These are phyloP conservation scores for Epicoccum nigrum DNA, from an alignment of 2,329 filamentous ascomycete species.

Conservation along the genomic window DNA sequence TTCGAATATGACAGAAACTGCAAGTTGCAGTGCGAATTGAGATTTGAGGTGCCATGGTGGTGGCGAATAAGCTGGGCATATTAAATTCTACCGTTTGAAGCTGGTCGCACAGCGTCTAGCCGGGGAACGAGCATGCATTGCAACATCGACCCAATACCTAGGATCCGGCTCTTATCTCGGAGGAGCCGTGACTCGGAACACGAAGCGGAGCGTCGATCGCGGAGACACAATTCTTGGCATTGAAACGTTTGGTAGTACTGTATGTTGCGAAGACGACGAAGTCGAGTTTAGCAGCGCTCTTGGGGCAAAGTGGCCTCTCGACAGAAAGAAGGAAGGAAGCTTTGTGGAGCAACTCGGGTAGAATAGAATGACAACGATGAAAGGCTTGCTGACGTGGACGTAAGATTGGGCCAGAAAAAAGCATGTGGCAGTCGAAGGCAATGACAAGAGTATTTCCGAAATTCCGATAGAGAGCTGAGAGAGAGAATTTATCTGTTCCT, in stretches of 20 bases:
- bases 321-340: no score
- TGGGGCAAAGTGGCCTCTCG: no score
- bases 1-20: background rate
- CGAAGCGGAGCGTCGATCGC: constrained; percentile 13
- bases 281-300: no score
- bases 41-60: constrained; percentile 1
- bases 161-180: constrained; percentile 13
- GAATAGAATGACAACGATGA: no score
- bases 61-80: background rate
- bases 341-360: no score
- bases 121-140: background rate
- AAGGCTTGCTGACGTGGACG: no score
- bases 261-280: constrained; percentile 1
- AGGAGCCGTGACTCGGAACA: constrained; percentile 5
- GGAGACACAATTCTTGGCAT: constrained; percentile 5
- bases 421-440: no score
- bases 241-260: background rate
- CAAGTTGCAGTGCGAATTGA: background rate
- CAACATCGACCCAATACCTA: background rate
- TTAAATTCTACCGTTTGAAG: background rate
- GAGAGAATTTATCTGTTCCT: background rate
- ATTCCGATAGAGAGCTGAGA: background rate
- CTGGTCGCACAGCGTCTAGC: background rate
- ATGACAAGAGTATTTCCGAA: background rate
- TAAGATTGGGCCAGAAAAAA: no score